Percentiles rank a stretch among this genome's conserved stretches.
Evolutionary conservation across 1,139 yeast species (phyloP).

Genomic region (Sugiyamaella castrensis): DNA sequence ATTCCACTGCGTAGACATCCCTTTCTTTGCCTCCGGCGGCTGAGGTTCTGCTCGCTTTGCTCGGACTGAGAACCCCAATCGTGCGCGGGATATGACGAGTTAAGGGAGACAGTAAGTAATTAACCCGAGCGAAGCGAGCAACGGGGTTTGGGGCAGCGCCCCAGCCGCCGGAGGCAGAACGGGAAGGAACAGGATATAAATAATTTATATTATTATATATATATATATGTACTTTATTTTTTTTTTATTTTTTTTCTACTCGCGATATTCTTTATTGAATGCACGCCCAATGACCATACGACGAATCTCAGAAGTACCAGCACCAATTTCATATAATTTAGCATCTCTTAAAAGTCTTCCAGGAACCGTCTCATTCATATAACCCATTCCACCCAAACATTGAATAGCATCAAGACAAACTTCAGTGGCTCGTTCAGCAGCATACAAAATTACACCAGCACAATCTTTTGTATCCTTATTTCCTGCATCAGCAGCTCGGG

Average conservation of each 20-base stretch:
- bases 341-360: conserved; percentile 36
- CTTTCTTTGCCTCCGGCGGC: too few relatives aligned
- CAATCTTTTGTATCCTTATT: conserved; percentile 34
- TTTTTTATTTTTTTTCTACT: neutral
- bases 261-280: conserved; percentile 32
- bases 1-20: too few relatives aligned
- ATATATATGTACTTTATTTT: too few relatives aligned
- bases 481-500: conserved; percentile 30
- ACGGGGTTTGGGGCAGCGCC: conserved; percentile 1
- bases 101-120: too few relatives aligned
- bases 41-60: too few relatives aligned
- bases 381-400: conserved; percentile 39
- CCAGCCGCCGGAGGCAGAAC: neutral
- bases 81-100: too few relatives aligned
- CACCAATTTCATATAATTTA: conserved; percentile 37
- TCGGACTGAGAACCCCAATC: too few relatives aligned
- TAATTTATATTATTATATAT: too few relatives aligned
- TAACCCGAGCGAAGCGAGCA: too few relatives aligned
- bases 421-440: conserved; percentile 38
- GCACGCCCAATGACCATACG: conserved; percentile 38
- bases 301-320: conserved; percentile 37
- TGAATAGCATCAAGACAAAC: conserved; percentile 38
- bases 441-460: conserved; percentile 37
- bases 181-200: too few relatives aligned
- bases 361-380: conserved; percentile 36